Evolutionary conservation across 148 eudicot species (phyloP), one percentile per base, ranked within the genome.

Genomic region (Rhododendron vialii): DNA sequence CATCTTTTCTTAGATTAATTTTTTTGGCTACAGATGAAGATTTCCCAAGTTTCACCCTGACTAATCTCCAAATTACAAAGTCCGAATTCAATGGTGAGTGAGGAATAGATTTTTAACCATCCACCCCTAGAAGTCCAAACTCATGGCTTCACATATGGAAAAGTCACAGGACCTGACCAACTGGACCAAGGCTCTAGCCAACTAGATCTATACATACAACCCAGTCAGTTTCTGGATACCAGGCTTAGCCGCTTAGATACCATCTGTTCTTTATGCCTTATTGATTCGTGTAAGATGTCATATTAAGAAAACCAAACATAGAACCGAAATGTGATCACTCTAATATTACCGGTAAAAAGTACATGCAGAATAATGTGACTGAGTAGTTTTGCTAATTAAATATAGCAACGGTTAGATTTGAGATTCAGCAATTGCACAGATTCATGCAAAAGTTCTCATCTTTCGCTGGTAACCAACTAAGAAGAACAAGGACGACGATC

Each of bases 401-500:
- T 3, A 18, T 20, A 59, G 38, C 84, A 20, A 24, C 14, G 9
- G 50, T 53, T 85, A 14, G 38, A 81, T 14, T 71, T 65, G 53
- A 81, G 83, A 81, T 22, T 33, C 81, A 81, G 84, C 8, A 65
- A 76, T 76, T 41, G 41, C 3, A 80, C 63, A 38, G n/a, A 67
- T 53, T 63, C 50, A 65, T 79, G 3, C 22, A 76, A 69, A 48
- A 45, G 47, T 80, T 45, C 61, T 30, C 61, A 38, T 57, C 76
- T 20, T 80, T 28, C 18, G 10, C 76, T 33, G 63, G 50, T 55
- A 81, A 13, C 35, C 83, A 80, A 13, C 43, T 59, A 35, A 30
- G 65, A 81, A 53, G 84, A 82, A 81, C 47, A 22, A 57, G 17
- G 69, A 63, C 69, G 28, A 63, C 11, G 28, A 63, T 63, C 28